Percentiles rank a stretch among this genome's conserved stretches.
phyloP scores from a whole-genome alignment of 1,284 basidiomycete genomes.

The Athelia psychrophila region DNA sequence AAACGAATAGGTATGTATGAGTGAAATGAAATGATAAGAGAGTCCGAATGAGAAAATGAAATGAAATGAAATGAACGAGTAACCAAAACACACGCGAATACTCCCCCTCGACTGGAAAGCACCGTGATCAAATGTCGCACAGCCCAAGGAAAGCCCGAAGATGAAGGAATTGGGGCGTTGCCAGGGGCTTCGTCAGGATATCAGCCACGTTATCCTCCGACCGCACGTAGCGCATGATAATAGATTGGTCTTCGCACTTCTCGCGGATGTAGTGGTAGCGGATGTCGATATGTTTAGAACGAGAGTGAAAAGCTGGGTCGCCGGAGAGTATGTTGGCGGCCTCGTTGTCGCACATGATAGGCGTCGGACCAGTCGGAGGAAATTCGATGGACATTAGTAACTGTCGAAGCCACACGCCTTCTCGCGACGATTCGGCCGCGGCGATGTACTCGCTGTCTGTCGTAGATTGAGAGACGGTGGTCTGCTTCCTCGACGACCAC shows the following conservation, averaged over 20 bases:
- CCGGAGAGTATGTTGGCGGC: neutral
- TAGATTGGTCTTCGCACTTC: neutral
- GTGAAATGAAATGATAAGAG: too few species aligned
- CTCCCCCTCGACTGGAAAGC: too few species aligned
- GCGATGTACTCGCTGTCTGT: conserved; percentile 5
- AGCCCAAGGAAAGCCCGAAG: neutral
- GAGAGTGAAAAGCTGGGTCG: neutral
- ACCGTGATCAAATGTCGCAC: neutral
- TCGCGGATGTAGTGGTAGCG: neutral
- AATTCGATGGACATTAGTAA: neutral
- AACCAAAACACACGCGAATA: too few species aligned
- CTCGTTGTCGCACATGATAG: neutral
- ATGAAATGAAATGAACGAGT: too few species aligned
- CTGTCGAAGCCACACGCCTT: neutral
- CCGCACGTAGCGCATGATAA: neutral
- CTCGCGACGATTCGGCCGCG: neutral
- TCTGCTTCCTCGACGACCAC: conserved; percentile 30
- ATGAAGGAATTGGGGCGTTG: neutral
- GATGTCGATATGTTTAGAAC: neutral
- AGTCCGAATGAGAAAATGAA: too few species aligned
- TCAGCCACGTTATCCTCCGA: neutral
- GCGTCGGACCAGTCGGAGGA: neutral
- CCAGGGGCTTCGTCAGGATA: neutral
- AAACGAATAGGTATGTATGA: too few species aligned
- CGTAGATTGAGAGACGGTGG: conserved; percentile 21